A percentile compares a stretch with the other conserved stretches of the same genome.
These are phyloP conservation scores for Hymenotorrendiella dingleyae DNA, from an alignment of 2,329 filamentous ascomycete species.

Conservation along the genomic window DNA sequence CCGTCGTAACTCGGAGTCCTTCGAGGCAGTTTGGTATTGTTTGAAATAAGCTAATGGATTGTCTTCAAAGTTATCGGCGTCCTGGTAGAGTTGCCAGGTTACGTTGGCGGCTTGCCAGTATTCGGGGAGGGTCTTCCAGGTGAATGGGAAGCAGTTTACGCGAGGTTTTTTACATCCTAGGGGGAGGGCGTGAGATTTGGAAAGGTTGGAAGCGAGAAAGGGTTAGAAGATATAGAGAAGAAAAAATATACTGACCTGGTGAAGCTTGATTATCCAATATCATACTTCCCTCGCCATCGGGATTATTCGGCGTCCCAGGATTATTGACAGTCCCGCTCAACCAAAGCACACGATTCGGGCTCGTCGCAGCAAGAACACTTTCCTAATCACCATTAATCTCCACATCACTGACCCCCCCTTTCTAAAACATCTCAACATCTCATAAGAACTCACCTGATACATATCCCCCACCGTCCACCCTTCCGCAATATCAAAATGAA, in stretches of 20 bases:
- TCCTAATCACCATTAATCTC: too few species aligned
- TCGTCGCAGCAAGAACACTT: conserved; percentile 45
- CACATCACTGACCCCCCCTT: too few species aligned
- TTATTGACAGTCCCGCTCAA: conserved; percentile 46
- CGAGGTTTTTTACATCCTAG: conserved; percentile 12
- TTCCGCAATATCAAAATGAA: conserved; percentile 49
- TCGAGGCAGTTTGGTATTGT: conserved; percentile 37
- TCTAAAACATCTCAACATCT: too few species aligned
- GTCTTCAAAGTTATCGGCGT: conserved; percentile 40
- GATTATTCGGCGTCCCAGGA: conserved; percentile 32
- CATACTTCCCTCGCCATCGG: conserved; percentile 4
- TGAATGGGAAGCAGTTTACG: conserved; percentile 40
- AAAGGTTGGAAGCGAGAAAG: too few species aligned
- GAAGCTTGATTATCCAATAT: conserved; percentile 39
- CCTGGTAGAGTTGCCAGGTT: conserved; percentile 41
- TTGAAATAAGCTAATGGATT: conserved; percentile 40
- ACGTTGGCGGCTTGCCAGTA: conserved; percentile 37
- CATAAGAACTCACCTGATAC: conserved; percentile 28
- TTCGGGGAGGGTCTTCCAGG: conserved; percentile 41
- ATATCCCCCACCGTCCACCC: conserved; percentile 50
- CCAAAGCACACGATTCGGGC: conserved; percentile 47
- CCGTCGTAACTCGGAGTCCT: conserved; percentile 32
- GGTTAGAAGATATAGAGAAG: too few species aligned
- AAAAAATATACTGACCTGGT: conserved; percentile 24
- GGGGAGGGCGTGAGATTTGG: not conserved